Base-by-base conservation (phyloP, 345 rosid species). In the Nasturtium officinale region DNA sequence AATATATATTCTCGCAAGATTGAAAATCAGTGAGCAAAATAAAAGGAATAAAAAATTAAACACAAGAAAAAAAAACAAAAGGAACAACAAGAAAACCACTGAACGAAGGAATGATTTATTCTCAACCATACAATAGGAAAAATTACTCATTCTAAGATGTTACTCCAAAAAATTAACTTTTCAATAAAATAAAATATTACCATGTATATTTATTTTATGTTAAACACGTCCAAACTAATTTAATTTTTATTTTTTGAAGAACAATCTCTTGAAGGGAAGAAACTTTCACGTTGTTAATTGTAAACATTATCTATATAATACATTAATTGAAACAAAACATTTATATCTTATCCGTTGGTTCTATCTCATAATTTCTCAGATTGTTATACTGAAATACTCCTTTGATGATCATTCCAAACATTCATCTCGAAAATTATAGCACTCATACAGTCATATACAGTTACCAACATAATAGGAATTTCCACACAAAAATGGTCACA, bases 81-180 rank as follows among this genome's bases (percentile, higher is more conserved):
- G 7, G 60, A 50, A 37, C 16, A n/a, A 52, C 37, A 62, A 17
- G 33, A 52, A 72, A 61, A 28, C 61, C 16, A 61, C 3, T 18
- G 61, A 28, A 72, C 25, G 45, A 71, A 71, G 75, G 61, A 51
- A 61, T 51, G 76, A 62, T 33, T 72, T 56, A 38, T 35, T 48
- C 28, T 59, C 29, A 50, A 70, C 50, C 38, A 47, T 12, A 70
- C 47, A 47, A 35, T 50, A 7, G 40, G 52, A 48, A 61, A 7
- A 18, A 15, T 42, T 54, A 64, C 64, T 73, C 29, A n/a, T 64
- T 73, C 50, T 64, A 40, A 3, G 18, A 20, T 33, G 45, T 63
- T 45, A 63, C 26, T 47, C 26, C 15, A 47, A 29, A 17, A 64
- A 10, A 3, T 60, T 37, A 13, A 13, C 23, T 26, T 38, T 40